Base-by-base conservation (phyloP, 2,329 filamentous ascomycete species). In the Diaporthe caulivora region DNA sequence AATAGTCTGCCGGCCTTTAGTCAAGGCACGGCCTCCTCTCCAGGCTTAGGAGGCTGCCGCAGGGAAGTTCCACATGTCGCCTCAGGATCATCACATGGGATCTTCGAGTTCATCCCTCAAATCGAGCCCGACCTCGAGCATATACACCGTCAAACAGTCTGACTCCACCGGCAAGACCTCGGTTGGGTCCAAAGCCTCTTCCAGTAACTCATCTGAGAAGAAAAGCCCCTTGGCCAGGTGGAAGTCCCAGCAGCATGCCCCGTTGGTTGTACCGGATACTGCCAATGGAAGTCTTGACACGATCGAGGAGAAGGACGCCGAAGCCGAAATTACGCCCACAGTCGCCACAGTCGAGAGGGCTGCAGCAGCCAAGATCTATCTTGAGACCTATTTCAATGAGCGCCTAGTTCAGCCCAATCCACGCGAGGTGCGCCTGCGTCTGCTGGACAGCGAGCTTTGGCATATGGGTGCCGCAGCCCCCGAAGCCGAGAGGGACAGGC, bases 311-410 rank as follows among this genome's bases (percentile, higher is more conserved):
- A 80, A 78, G 7, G 77, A 77, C 11, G 70, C 79, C 15, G 78
- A 81, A 17, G 42, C 31, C 31, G 71, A 77, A 1, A 70, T 76
- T 1, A 71, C 75, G 0, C 83, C 84, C 0, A 84, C 83, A 1
- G 80, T 87, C 10, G 55, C 81, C 15, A 97, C 95, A 0, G 92
- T 95, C 0, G 96, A 98, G 83, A 91, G 89, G 74, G 90, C 92
- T 3, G 91, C 95, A 0, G 92, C 94, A 0, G 93, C 94, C 55
- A 98, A 97, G 81, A 90, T 97, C 26, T 97, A 91, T 78, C 88
- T 98, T 13, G 97, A 98, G 81, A 94, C 92, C 0, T 90, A 95
- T 78, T 98, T 94, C 84, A 92, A 95, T 77, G 86, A 91, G n/a
- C 81, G 95, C 10, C 85, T 94, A 2, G 86, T 85, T 34, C 84